Conservation (phyloP, 148 eudicot species). For the Cornus florida region DNA sequence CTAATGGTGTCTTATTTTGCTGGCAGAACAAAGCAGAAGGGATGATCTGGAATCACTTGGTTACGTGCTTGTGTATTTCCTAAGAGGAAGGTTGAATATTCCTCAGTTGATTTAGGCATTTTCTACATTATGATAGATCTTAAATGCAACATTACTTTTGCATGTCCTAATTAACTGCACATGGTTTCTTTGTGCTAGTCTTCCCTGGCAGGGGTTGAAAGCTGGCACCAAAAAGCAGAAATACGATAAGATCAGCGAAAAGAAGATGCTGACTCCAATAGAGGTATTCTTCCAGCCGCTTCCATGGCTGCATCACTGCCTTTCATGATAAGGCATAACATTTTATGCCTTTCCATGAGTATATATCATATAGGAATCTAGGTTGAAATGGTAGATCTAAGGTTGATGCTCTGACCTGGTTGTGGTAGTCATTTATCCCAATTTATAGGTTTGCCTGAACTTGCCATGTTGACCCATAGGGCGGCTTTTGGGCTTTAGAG, state of each 20-base stretch:
- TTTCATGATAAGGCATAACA: background rate
- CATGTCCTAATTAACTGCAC: slow-evolving; percentile 7
- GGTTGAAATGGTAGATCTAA: slow-evolving; percentile 1
- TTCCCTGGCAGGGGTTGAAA: slow-evolving; percentile 97
- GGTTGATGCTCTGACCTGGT: background rate
- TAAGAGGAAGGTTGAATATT: slow-evolving; percentile 80
- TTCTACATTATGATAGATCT: slow-evolving; percentile 6
- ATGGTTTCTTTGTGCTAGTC: slow-evolving; percentile 44
- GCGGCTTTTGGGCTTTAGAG: background rate
- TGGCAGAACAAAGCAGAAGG: slow-evolving; percentile 95
- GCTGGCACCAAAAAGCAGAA: slow-evolving; percentile 96
- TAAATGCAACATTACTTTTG: background rate
- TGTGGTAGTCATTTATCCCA: background rate
- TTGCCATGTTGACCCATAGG: background rate
- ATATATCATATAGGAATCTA: background rate
- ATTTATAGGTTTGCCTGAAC: background rate
- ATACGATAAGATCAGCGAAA: slow-evolving; percentile 95
- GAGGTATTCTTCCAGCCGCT: slow-evolving; percentile 50
- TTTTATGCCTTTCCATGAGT: background rate
- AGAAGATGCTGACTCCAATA: slow-evolving; percentile 85
- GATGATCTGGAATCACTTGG: slow-evolving; percentile 99
- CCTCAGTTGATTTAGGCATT: background rate
- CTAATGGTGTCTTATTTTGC: slow-evolving; percentile 9
- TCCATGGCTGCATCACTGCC: background rate
- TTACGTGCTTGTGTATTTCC: slow-evolving; percentile 91